A percentile compares a stretch with the other conserved stretches of the same genome.
Conservation (phyloP, 768 basidiomycete species). For the Goffeauzyma gilvescens region DNA sequence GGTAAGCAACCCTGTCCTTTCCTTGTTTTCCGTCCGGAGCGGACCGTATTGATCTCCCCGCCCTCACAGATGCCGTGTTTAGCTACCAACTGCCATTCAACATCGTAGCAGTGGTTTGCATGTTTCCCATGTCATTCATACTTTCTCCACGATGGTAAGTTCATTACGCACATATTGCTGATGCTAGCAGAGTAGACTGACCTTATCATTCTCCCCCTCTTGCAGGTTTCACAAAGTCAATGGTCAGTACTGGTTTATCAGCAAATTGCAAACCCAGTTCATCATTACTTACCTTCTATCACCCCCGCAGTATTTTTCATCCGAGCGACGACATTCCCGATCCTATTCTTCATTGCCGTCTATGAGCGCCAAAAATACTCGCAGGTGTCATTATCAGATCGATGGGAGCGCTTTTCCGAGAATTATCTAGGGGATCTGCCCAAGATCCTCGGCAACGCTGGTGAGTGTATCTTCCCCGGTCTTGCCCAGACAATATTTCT, state of each 20-base stretch:
- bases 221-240: constrained; percentile 63
- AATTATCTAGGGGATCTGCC: constrained; percentile 56
- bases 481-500: background rate
- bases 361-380: constrained; percentile 72
- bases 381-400: constrained; percentile 53
- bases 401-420: constrained; percentile 48
- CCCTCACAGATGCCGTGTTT: constrained; percentile 51
- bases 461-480: constrained; percentile 12
- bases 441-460: constrained; percentile 40
- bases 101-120: constrained; percentile 61
- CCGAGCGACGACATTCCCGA: constrained; percentile 55
- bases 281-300: constrained; percentile 8
- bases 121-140: constrained; percentile 70
- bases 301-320: constrained; percentile 14
- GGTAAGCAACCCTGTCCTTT: constrained; percentile 8
- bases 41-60: background rate
- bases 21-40: background rate
- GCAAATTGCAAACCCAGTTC: background rate
- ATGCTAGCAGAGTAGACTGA: background rate
- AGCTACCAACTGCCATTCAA: constrained; percentile 91
- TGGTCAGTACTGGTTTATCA: constrained; percentile 15
- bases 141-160: constrained; percentile 64
- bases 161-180: background rate
- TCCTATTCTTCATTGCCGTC: constrained; percentile 56
- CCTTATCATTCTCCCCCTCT: background rate